Base-by-base conservation (phyloP, 2,329 filamentous ascomycete species). In the Arthrobotrys entomopaga region DNA sequence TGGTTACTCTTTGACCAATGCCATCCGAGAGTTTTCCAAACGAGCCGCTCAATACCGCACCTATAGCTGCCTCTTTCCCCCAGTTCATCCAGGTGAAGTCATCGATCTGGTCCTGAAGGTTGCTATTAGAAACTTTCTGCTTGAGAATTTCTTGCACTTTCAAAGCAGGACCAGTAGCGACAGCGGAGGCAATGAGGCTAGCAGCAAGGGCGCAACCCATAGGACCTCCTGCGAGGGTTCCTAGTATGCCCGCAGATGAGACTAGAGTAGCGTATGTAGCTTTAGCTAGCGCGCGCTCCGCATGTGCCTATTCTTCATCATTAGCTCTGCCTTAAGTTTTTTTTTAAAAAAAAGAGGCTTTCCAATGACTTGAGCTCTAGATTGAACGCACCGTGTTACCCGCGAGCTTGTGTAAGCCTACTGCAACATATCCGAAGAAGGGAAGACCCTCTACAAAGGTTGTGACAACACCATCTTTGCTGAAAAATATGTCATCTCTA, bases 391-490 rank as follows among this genome's bases (percentile, higher is more conserved):
- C 46, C 8, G n/a, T 22, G 19, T 50, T 19, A 2, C 46, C 46
- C 19, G 46, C 15, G 10, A 19, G 2, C 3, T 50, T 19, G 19
- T 50, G 46, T 11, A 50, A 19, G 7, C 15, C 15, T 22, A n/a
- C 46, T 11, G 19, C 46, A 20, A 22, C 3, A 50, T 50, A 50
- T 22, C 46, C 46, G 46, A 50, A 50, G 46, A 50, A 50, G 8
- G 46, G 46, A 50, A 50, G 46, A 50, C 46, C 46, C 19, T 50
- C 46, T 22, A 22, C 46, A 50, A 50, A 50, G n/a, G n/a, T 19
- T 16, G 46, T 50, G 15, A 50, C 19, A 50, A 5, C n/a, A 3
- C 46, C 46, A 22, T 50, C 46, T 19, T 22, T 50, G 19, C n/a
- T 50, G 19, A 50, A 50, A 19, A 22, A 19, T 11, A 11, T 8